Conservation (phyloP, 1,284 basidiomycete genomes). For the Irpex rosettiformis region DNA sequence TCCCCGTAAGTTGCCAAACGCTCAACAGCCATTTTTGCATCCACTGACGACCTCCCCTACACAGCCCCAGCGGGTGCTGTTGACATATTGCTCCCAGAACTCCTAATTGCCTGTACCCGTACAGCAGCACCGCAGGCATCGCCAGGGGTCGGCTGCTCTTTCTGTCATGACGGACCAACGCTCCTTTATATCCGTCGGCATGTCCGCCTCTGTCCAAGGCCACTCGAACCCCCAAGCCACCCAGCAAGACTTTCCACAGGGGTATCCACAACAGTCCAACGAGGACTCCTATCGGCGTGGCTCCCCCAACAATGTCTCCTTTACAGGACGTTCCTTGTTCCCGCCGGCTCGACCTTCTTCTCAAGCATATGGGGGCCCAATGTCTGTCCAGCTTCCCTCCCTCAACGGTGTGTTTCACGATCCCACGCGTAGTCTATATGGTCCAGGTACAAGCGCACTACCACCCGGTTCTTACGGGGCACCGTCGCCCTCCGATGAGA, state of each 20-base stretch:
- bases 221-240: constrained; percentile 1
- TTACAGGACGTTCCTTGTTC: background rate
- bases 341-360: background rate
- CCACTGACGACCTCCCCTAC: background rate
- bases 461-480: constrained; percentile 6
- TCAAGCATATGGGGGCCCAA: background rate
- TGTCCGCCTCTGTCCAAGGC: background rate
- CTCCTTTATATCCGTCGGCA: constrained; percentile 13
- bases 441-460: background rate
- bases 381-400: background rate
- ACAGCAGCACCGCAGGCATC: background rate
- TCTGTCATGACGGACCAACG: constrained; percentile 12
- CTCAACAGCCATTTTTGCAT: background rate
- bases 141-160: constrained; percentile 16
- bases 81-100: constrained; percentile 9
- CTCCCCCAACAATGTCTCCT: background rate
- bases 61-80: constrained; percentile 14
- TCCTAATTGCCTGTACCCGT: constrained; percentile 1
- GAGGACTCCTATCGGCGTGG: background rate
- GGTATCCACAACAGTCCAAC: background rate
- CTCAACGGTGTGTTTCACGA: constrained; percentile 7
- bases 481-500: constrained; percentile 6
- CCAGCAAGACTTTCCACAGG: background rate
- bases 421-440: constrained; percentile 2
- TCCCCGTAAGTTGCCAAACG: background rate